phyloP scores from a whole-genome alignment of 108 stramenopile species.

The Skeletonema marinoi region DNA sequence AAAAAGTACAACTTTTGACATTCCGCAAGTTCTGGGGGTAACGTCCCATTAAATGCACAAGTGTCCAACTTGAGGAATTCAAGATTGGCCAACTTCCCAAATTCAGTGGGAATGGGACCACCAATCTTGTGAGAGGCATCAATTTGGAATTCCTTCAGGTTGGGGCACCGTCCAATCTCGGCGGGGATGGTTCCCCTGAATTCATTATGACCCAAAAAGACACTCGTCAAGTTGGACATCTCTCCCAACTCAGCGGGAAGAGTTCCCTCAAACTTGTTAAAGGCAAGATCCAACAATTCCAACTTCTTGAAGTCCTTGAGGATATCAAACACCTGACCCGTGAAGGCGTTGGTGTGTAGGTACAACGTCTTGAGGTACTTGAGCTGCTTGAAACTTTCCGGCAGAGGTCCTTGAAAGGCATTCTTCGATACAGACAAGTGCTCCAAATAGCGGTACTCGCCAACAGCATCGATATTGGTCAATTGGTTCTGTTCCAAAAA shows the following conservation, averaged over 20 bases:
- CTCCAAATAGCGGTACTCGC: conserved; percentile 38
- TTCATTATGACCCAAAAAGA: conserved; percentile 37
- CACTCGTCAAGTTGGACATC: conserved; percentile 30
- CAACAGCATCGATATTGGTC: conserved; percentile 41
- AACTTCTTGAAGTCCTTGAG: conserved; percentile 49
- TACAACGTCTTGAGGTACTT: conserved; percentile 47
- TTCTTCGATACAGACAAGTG: conserved; percentile 34
- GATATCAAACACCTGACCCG: conserved; percentile 35
- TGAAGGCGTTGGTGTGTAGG: conserved; percentile 42
- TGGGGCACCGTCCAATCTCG: conserved; percentile 50
- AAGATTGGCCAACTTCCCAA: conserved; percentile 56
- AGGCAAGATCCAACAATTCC: conserved; percentile 41
- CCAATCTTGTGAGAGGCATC: conserved; percentile 25
- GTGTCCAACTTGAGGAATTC: conserved; percentile 59
- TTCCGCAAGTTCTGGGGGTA: conserved; percentile 57
- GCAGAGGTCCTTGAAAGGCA: conserved; percentile 31
- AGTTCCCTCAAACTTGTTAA: conserved; percentile 49
- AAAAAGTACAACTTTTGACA: conserved; percentile 43
- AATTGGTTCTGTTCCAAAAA: conserved; percentile 49
- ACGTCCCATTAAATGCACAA: conserved; percentile 24
- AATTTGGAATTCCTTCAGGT: conserved; percentile 48
- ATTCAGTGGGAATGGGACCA: conserved; percentile 60
- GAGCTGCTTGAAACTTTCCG: conserved; percentile 30
- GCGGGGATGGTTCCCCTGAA: conserved; percentile 54
- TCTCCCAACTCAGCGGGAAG: conserved; percentile 48